These are phyloP conservation scores for Penicillium cosmopolitanum DNA, from an alignment of 495 filamentous ascomycete genomes.

Conservation along the genomic window DNA sequence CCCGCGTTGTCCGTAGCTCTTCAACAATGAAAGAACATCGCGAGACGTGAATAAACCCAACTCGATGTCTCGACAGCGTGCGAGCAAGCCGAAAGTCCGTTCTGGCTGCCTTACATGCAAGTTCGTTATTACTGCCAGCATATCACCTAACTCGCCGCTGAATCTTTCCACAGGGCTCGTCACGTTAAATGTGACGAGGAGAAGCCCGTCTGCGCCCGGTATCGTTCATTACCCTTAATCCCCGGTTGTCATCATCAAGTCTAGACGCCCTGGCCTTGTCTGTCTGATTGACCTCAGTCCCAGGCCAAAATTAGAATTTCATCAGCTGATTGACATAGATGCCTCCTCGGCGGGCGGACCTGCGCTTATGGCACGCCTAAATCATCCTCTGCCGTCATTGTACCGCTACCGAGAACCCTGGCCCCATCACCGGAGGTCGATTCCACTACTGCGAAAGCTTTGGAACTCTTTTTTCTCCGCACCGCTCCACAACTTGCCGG, in stretches of 20 bases:
- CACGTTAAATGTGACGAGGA: conserved; percentile 39
- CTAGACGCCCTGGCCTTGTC: not conserved
- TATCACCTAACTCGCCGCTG: too few relatives aligned
- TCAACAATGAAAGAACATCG: not conserved
- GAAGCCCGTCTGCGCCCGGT: conserved; percentile 29
- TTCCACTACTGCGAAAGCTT: conserved; percentile 12
- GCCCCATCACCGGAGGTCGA: conserved; percentile 12
- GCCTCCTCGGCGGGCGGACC: conserved; percentile 40
- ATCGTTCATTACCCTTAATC: not conserved
- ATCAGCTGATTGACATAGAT: conserved; percentile 17
- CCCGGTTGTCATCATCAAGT: not conserved
- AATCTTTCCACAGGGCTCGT: conserved; percentile 16
- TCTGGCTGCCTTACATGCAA: conserved; percentile 43
- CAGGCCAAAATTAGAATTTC: not conserved
- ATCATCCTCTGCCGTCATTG: not conserved
- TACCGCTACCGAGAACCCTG: conserved; percentile 1
- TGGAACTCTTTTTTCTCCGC: conserved; percentile 23
- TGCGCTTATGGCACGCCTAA: conserved; percentile 31
- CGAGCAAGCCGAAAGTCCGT: conserved; percentile 36
- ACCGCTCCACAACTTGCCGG: conserved; percentile 59
- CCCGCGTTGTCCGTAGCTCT: not conserved
- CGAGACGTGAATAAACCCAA: too few relatives aligned
- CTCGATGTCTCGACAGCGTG: conserved; percentile 9
- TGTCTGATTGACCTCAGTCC: not conserved
- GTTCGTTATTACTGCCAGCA: conserved; percentile 13